A percentile compares a stretch with the other conserved stretches of the same genome.
phyloP scores from a whole-genome alignment of 345 rosid genomes.

The Pistacia integerrima region DNA sequence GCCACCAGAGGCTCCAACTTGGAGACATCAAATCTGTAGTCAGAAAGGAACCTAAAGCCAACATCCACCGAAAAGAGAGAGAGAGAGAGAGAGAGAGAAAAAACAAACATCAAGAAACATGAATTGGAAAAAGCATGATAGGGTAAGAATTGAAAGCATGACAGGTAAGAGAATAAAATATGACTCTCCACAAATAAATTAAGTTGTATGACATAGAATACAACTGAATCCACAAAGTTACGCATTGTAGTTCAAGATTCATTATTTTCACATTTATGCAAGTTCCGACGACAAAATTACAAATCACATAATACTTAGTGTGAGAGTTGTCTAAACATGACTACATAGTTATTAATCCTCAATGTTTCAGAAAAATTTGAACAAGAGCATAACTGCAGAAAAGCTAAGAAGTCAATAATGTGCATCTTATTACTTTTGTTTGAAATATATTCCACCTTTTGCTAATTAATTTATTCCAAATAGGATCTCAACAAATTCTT shows the following conservation, averaged over 20 bases:
- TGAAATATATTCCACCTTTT: too few species aligned
- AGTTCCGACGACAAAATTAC: background rate
- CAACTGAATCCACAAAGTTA: background rate
- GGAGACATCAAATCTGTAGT: conserved; percentile 83
- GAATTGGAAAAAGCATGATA: conserved; percentile 2
- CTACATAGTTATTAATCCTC: background rate
- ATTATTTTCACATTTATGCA: background rate
- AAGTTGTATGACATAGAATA: background rate
- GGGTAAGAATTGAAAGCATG: background rate
- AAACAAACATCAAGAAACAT: conserved; percentile 11
- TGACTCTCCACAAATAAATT: background rate
- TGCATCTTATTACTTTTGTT: too few species aligned
- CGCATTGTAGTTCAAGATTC: background rate
- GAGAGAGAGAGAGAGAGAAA: too few species aligned
- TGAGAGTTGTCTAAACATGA: background rate
- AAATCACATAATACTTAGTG: background rate
- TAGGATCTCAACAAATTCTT: too few species aligned
- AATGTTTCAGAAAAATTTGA: too few species aligned
- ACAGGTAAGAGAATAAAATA: background rate
- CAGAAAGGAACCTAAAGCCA: conserved; percentile 68
- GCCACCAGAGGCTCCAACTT: conserved; percentile 97
- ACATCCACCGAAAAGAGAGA: conserved; percentile 2
- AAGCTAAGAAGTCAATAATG: too few species aligned
- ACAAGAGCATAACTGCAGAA: too few species aligned
- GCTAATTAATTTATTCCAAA: too few species aligned